A percentile compares a stretch with the other conserved stretches of the same genome.
phyloP scores from a whole-genome alignment of 1,284 basidiomycete species.

The Austroboletus olivaceoglutinosus region DNA sequence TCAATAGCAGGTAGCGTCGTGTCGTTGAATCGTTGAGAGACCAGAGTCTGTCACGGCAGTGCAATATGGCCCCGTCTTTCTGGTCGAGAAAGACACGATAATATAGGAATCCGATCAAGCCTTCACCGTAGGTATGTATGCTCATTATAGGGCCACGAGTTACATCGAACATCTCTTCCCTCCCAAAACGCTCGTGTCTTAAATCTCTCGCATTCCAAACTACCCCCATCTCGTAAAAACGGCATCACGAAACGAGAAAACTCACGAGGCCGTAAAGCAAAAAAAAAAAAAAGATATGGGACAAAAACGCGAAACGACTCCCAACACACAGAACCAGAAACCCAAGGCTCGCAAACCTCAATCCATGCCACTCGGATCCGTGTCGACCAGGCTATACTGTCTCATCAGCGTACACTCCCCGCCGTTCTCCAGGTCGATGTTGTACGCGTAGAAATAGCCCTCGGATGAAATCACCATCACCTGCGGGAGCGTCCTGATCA shows the following conservation, averaged over 20 bases:
- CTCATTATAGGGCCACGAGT: too few species aligned
- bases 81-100: too few species aligned
- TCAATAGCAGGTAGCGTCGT: too few species aligned
- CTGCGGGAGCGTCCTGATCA: conserved; percentile 81
- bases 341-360: conserved; percentile 19
- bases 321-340: background rate
- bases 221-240: background rate
- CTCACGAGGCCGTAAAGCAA: background rate
- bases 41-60: too few species aligned
- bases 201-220: conserved; percentile 30
- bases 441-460: conserved; percentile 94
- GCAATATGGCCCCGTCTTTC: too few species aligned
- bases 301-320: background rate
- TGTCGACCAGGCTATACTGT: conserved; percentile 70
- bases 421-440: conserved; percentile 93
- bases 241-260: background rate
- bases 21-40: too few species aligned
- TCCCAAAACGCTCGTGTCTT: too few species aligned
- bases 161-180: too few species aligned
- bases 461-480: conserved; percentile 97
- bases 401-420: conserved; percentile 95
- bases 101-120: too few species aligned
- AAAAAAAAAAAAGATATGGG: conserved; percentile 1
- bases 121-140: too few species aligned
- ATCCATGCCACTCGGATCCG: conserved; percentile 29